Percentiles rank a stretch among this genome's conserved stretches.
Evolutionary conservation across 768 basidiomycete species (phyloP).

Genomic region (Xerocomus spinulosus): DNA sequence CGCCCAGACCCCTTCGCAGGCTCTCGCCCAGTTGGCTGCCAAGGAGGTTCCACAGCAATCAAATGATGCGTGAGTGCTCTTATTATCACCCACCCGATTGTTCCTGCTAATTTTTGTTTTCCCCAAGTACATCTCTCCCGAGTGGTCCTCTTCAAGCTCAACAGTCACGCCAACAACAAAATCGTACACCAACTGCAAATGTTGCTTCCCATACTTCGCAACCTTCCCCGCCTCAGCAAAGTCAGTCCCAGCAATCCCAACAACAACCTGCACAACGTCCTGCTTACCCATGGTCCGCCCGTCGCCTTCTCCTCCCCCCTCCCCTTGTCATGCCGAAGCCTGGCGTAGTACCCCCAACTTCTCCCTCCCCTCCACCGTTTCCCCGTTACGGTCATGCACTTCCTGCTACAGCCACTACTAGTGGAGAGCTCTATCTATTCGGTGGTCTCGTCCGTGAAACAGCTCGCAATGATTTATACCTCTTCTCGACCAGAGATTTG

Average conservation of each 20-base stretch:
- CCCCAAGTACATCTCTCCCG: slow-evolving; percentile 13
- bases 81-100: slow-evolving; percentile 4
- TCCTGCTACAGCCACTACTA: slow-evolving; percentile 68
- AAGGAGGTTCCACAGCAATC: slow-evolving; percentile 27
- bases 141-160: slow-evolving; percentile 29
- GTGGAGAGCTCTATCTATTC: slow-evolving; percentile 92
- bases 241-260: slow-evolving; percentile 28
- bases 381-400: slow-evolving; percentile 95
- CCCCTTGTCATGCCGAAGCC: slow-evolving; percentile 62
- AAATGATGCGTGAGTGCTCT: slow-evolving; percentile 36
- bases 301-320: slow-evolving; percentile 65
- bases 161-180: slow-evolving; percentile 36
- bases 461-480: slow-evolving; percentile 88
- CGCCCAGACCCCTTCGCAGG: slow-evolving; percentile 62
- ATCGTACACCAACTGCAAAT: slow-evolving; percentile 32
- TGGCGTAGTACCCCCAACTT: slow-evolving; percentile 55
- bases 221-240: slow-evolving; percentile 29
- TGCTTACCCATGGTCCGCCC: slow-evolving; percentile 80
- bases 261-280: slow-evolving; percentile 44
- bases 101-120: neutral
- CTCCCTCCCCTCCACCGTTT: slow-evolving; percentile 83
- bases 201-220: slow-evolving; percentile 27
- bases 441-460: slow-evolving; percentile 92
- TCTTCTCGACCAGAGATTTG: slow-evolving; percentile 77
- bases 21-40: slow-evolving; percentile 53